These are phyloP conservation scores for Knufia petricola DNA, from an alignment of 2,329 filamentous ascomycete species.

Conservation along the genomic window DNA sequence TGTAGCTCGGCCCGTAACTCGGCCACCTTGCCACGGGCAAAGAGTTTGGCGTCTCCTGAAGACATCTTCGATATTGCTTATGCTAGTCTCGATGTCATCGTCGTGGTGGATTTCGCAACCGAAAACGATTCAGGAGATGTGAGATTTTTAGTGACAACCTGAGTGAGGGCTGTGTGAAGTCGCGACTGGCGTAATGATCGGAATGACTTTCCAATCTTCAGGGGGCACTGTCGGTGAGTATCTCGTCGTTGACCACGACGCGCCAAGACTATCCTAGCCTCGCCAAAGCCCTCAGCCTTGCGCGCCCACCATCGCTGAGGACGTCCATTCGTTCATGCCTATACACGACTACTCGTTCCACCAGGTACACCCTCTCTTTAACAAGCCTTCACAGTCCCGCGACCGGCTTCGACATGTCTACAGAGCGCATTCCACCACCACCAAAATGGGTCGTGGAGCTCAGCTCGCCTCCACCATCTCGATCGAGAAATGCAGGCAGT, in stretches of 20 bases:
- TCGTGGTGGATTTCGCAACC: neutral
- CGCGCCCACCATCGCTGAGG: neutral
- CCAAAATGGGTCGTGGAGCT: constrained; percentile 81
- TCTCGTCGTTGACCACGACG: no score
- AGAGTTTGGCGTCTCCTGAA: constrained; percentile 97
- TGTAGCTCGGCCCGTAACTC: constrained; percentile 92
- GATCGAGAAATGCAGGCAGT: constrained; percentile 52
- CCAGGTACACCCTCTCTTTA: no score
- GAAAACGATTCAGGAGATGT: no score
- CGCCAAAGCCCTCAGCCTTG: neutral
- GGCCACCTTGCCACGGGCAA: constrained; percentile 98
- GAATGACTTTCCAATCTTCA: no score
- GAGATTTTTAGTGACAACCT: no score
- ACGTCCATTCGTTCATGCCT: no score
- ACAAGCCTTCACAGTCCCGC: no score
- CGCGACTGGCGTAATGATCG: no score
- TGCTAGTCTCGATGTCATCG: constrained; percentile 4
- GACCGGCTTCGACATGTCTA: constrained; percentile 4
- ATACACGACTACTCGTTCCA: no score
- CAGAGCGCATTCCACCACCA: constrained; percentile 33
- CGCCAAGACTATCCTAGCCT: neutral
- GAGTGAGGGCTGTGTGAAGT: no score
- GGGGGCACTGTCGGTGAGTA: no score
- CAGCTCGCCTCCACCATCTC: constrained; percentile 56
- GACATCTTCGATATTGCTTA: constrained; percentile 32